Base-by-base conservation (phyloP, 345 rosid genomes). In the Reutealis trisperma region DNA sequence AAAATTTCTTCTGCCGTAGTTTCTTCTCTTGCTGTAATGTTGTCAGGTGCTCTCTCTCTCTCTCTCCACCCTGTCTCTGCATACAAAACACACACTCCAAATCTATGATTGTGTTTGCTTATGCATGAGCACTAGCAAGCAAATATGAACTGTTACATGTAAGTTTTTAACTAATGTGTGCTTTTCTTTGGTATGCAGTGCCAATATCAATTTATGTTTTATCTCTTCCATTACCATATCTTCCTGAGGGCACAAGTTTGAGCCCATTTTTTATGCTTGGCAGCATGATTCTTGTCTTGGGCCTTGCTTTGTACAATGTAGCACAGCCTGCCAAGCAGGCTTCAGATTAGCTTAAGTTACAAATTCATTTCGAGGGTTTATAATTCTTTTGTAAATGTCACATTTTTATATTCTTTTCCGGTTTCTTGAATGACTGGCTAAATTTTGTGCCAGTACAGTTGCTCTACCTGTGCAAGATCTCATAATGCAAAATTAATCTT, bases 221-320 rank as follows among this genome's bases (percentile, higher is more conserved):
- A 63, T 93, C 97, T 24, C 91, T 83, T 75, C 97, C 93, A 32
- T 83, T 93, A 86, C 97, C 97, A 41, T 94, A 89, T 86, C 91
- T 91, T 24, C 97, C 90, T 0, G 90, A 86, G 58, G 93, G 92
- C 65, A 63, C 90, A 79, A 86, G 92, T 85, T 87, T 93, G 85
- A 90, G 97, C 84, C 89, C 94, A 32, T 81, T 84, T 60, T 93
- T 91, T 79, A 75, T 89, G 78, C 54, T 83, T 0, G 94, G 95
- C 18, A 80, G 80, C 59, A 27, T 70, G 25, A 75, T 93, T 85
- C 90, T 92, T 45, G 81, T 92, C 51, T 75, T 78, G 54, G 96
- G 96, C 83, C 96, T 91, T 73, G 79, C 85, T 74, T 80, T 92
- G 22, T 92, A 88, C 86, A 92, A 91, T 88, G 71, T 82, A 19